phyloP scores from a whole-genome alignment of 352 stramenopile genomes.

The Phytophthora uliginosa region DNA sequence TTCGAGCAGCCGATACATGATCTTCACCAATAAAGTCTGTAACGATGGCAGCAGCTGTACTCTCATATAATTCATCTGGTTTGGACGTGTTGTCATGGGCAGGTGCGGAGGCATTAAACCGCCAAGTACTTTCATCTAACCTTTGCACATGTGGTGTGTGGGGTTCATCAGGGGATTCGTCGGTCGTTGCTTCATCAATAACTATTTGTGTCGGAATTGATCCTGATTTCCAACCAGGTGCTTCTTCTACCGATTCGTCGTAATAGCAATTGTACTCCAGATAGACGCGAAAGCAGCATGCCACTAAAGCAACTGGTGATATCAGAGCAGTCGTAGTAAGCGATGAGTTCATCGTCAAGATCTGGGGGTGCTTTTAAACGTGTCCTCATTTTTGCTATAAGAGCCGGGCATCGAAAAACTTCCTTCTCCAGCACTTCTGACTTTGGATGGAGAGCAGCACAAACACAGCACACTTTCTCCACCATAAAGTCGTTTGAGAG shows the following conservation, averaged over 20 bases:
- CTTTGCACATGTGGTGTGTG: too few species aligned
- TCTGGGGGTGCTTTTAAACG: neutral
- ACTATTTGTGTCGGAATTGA: neutral
- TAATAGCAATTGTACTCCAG: neutral
- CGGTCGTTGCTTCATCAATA: too few species aligned
- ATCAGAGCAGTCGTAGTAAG: conserved; percentile 2
- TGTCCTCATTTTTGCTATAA: neutral
- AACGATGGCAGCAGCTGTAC: neutral
- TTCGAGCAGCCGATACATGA: neutral
- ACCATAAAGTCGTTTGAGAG: neutral
- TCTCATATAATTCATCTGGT: neutral
- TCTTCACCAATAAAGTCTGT: neutral
- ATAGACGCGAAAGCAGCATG: neutral
- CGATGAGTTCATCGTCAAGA: neutral
- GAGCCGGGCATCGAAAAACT: neutral
- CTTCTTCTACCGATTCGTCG: neutral
- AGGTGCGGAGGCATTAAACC: too few species aligned
- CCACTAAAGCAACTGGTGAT: neutral
- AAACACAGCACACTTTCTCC: conserved; percentile 4
- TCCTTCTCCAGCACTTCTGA: neutral
- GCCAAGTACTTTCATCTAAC: too few species aligned
- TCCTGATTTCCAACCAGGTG: neutral
- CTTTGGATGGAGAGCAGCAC: neutral
- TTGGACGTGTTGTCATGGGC: too few species aligned
- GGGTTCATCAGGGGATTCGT: neutral